These are phyloP conservation scores for Sporobolomyces roseus DNA, from an alignment of 768 basidiomycete genomes.

Conservation along the genomic window DNA sequence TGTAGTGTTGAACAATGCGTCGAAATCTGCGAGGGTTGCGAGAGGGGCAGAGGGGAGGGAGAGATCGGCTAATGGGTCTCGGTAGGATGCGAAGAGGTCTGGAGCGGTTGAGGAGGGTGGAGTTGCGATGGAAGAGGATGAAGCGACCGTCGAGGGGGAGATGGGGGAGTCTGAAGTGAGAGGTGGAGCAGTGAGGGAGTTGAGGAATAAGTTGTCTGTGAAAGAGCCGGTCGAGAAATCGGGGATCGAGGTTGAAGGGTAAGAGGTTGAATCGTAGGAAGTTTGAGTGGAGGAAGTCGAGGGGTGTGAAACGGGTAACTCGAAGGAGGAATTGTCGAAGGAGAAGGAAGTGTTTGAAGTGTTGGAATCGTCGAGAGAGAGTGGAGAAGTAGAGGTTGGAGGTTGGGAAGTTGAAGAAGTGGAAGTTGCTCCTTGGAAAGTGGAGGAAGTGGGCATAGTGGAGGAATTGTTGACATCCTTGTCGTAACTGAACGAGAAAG, in stretches of 20 bases:
- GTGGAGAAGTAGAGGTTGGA: neutral
- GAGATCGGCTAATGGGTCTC: constrained; percentile 32
- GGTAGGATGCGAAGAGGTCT: constrained; percentile 26
- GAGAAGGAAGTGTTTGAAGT: constrained; percentile 12
- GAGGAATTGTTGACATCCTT: constrained; percentile 20
- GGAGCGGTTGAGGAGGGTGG: neutral
- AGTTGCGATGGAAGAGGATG: neutral
- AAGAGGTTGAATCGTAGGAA: neutral
- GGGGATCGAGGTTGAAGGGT: constrained; percentile 2
- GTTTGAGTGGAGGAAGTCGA: neutral
- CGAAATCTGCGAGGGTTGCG: constrained; percentile 30
- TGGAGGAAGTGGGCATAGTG: constrained; percentile 25
- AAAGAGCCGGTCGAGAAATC: neutral
- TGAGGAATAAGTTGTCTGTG: constrained; percentile 19
- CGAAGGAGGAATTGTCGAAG: neutral
- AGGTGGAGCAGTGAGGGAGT: constrained; percentile 16
- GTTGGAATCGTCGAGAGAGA: neutral
- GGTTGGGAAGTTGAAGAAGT: neutral
- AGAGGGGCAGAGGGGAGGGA: neutral
- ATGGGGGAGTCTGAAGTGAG: neutral
- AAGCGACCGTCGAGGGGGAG: constrained; percentile 1
- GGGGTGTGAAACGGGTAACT: neutral
- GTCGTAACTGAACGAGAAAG: constrained; percentile 36
- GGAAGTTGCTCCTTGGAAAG: neutral
- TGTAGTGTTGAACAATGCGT: constrained; percentile 18